Percentiles rank a stretch among this genome's conserved stretches.
These are phyloP conservation scores for Microdochium trichocladiopsis DNA, from an alignment of 2,329 filamentous ascomycete species.

Conservation along the genomic window DNA sequence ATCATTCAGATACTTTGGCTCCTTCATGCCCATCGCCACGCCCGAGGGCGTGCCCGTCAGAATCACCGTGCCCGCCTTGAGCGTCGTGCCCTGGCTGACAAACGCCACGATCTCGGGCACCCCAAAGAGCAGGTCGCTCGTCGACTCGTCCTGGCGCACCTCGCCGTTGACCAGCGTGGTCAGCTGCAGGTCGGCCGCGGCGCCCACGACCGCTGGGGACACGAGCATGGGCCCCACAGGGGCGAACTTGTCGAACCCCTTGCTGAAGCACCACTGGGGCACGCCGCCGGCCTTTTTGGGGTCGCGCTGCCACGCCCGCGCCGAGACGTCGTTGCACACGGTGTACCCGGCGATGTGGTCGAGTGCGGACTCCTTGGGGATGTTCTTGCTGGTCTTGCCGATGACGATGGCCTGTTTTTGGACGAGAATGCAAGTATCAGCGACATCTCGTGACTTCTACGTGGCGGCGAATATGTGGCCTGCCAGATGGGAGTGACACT, in stretches of 20 bases:
- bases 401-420: constrained; percentile 34
- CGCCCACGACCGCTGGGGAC: constrained; percentile 39
- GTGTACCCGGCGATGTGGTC: constrained; percentile 50
- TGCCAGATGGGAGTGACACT: too few relatives aligned
- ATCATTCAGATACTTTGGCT: constrained; percentile 79
- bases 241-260: constrained; percentile 41
- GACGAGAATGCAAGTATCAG: not conserved
- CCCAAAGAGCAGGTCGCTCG: constrained; percentile 36
- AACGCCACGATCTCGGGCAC: constrained; percentile 26
- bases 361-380: constrained; percentile 35
- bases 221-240: constrained; percentile 28
- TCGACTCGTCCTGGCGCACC: constrained; percentile 51
- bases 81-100: constrained; percentile 31
- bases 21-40: constrained; percentile 66
- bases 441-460: too few relatives aligned
- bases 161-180: constrained; percentile 66
- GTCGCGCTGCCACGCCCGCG: constrained; percentile 40
- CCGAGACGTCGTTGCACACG: constrained; percentile 47
- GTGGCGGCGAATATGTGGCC: too few relatives aligned
- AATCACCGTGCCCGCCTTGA: constrained; percentile 33
- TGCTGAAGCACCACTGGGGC: constrained; percentile 40
- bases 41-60: constrained; percentile 39
- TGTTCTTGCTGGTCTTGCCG: constrained; percentile 36
- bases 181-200: constrained; percentile 61
- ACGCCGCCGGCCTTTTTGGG: constrained; percentile 16